Evolutionary conservation across 345 rosid genomes (phyloP), one percentile per base, ranked within the genome.

Genomic region (Linum tenue): DNA sequence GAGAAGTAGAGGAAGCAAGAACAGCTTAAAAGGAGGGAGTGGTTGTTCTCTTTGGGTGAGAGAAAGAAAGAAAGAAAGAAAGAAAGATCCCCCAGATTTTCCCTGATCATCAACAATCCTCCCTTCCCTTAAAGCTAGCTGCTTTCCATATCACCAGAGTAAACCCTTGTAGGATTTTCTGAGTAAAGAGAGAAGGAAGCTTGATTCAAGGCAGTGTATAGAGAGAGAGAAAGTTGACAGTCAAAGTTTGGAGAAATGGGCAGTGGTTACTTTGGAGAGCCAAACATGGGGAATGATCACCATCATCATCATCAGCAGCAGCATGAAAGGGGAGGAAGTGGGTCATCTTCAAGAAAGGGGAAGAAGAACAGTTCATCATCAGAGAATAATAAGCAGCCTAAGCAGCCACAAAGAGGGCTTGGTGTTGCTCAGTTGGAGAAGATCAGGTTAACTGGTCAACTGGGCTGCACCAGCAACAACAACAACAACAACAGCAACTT

Each of bases 401-500:
- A 85, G 74, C 96, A 86, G 57, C 99, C 97, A 0, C 97, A 94
- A 63, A 85, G 99, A 81, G 99, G 99, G 14, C 96, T 90, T 14
- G 99, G 99, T 5, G 99, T 94, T 7, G 99, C 99, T 64, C 96
- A 94, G 70, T 75, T 94, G 75, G 99, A 94, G 80, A 83, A 86
- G 79, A 86, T 89, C 74, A 86, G 92, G 78, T 73, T 89, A 78
- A 84, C 86, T 64, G 81, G 85, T 7, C 87, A 86, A 70, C 64
- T 78, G 67, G 78, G 74, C 44, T 69, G 68, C 31, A 22, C 31
- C 31, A n/a, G n/a, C n/a, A 22, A 22, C 1, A 22, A 22, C 31
- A 22, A 22, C 31, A 22, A 22, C 31, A 22, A 0, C 31, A 22
- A 22, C 31, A 22, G 59, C 83, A 71, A 22, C 31, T 22, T 22